Percentiles rank a stretch among this genome's conserved stretches.
phyloP scores from a whole-genome alignment of 352 stramenopile genomes.

The Phytophthora palmivora region DNA sequence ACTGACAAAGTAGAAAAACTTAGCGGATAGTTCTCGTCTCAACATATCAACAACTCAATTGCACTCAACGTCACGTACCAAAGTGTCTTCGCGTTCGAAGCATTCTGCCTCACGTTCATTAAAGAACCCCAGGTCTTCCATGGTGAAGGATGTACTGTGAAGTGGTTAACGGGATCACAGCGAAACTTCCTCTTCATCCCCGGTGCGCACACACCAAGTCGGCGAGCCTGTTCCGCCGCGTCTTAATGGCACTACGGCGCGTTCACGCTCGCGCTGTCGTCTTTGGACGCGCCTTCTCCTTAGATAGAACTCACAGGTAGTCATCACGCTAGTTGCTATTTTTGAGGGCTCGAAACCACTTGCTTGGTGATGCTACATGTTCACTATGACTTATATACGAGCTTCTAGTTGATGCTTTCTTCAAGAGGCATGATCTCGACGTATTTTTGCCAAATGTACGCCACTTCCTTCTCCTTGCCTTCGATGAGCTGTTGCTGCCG shows the following conservation, averaged over 20 bases:
- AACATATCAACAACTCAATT: too few relatives aligned
- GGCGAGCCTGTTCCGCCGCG: slow-evolving; percentile 20
- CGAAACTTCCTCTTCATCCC: slow-evolving; percentile 49
- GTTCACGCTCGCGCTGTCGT: slow-evolving; percentile 14
- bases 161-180: slow-evolving; percentile 31
- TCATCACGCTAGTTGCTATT: slow-evolving; percentile 31
- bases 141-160: slow-evolving; percentile 34
- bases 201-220: slow-evolving; percentile 21
- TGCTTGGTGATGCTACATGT: too few relatives aligned
- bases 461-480: slow-evolving; percentile 69
- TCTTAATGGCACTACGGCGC: slow-evolving; percentile 19
- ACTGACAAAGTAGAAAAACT: slow-evolving; percentile 37
- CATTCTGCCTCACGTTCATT: slow-evolving; percentile 86
- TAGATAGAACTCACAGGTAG: slow-evolving; percentile 26
- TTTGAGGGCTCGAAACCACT: slow-evolving; percentile 42
- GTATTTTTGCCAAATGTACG: slow-evolving; percentile 81
- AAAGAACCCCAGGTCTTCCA: slow-evolving; percentile 87
- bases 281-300: slow-evolving; percentile 29
- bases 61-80: slow-evolving; percentile 42
- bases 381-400: too few relatives aligned
- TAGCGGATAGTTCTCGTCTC: too few relatives aligned
- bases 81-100: slow-evolving; percentile 81
- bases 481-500: slow-evolving; percentile 56
- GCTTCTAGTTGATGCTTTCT: slow-evolving; percentile 3
- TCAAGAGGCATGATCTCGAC: slow-evolving; percentile 44